Conservation (phyloP, 2,329 filamentous ascomycete genomes). For the Fusarium sp. region DNA sequence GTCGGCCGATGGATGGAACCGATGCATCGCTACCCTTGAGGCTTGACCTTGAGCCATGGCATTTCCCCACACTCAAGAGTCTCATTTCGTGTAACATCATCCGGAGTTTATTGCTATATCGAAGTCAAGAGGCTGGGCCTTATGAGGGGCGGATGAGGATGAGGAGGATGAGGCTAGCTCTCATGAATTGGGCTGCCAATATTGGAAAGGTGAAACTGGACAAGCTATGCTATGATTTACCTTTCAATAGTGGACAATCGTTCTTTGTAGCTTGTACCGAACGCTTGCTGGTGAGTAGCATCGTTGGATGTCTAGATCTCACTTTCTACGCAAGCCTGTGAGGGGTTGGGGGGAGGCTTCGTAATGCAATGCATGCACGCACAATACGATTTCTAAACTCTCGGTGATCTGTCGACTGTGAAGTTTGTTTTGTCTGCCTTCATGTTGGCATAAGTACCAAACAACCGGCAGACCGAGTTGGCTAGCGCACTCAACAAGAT, state of each 20-base stretch:
- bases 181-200: neutral
- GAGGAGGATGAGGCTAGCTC: neutral
- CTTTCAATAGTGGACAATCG: slow-evolving; percentile 14
- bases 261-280: neutral
- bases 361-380: slow-evolving; percentile 15
- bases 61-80: slow-evolving; percentile 29
- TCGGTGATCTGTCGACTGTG: slow-evolving; percentile 11
- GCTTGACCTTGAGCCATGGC: slow-evolving; percentile 13
- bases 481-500: slow-evolving; percentile 26
- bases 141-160: neutral
- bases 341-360: slow-evolving; percentile 8
- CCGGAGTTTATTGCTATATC: slow-evolving; percentile 6
- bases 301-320: neutral
- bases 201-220: slow-evolving; percentile 1
- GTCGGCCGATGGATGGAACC: slow-evolving; percentile 16
- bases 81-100: slow-evolving; percentile 36
- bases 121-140: slow-evolving; percentile 18
- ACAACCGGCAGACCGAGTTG: neutral
- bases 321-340: slow-evolving; percentile 7
- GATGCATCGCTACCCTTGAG: neutral
- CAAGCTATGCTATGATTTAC: neutral
- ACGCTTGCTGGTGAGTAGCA: neutral
- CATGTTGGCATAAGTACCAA: slow-evolving; percentile 5
- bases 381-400: slow-evolving; percentile 13
- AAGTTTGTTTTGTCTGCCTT: slow-evolving; percentile 18